These are phyloP conservation scores for Diplodia mutila DNA, from an alignment of 2,329 filamentous ascomycete species.

Conservation along the genomic window DNA sequence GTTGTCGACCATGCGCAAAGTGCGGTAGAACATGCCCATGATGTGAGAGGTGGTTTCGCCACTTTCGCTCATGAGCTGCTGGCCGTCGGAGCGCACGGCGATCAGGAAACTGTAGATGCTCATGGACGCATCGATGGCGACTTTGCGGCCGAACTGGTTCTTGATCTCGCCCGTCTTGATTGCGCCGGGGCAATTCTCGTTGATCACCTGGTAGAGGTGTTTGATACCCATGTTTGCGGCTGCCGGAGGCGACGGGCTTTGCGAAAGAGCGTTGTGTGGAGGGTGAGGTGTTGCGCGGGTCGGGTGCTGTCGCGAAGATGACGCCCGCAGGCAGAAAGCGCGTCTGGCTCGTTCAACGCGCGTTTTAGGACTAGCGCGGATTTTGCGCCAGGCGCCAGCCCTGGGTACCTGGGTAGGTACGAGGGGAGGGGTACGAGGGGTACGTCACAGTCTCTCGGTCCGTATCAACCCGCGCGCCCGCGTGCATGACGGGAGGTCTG, in stretches of 20 bases:
- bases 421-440: no score
- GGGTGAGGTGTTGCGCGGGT: slow-evolving; percentile 6
- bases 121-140: slow-evolving; percentile 93
- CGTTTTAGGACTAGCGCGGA: slow-evolving; percentile 22
- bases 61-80: slow-evolving; percentile 92
- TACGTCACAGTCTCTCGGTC: slow-evolving; percentile 11
- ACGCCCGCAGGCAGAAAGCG: slow-evolving; percentile 7
- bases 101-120: slow-evolving; percentile 99
- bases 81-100: slow-evolving; percentile 92
- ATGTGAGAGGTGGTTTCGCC: slow-evolving; percentile 97
- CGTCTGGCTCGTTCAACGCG: slow-evolving; percentile 17
- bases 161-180: slow-evolving; percentile 98
- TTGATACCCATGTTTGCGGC: slow-evolving; percentile 44
- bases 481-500: not conserved
- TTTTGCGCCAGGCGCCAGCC: not conserved
- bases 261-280: not conserved
- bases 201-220: slow-evolving; percentile 53
- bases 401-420: no score
- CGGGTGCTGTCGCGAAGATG: slow-evolving; percentile 17
- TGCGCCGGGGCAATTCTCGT: slow-evolving; percentile 88
- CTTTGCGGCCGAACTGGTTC: slow-evolving; percentile 97
- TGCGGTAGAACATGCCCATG: slow-evolving; percentile 99
- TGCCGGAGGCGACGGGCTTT: not conserved
- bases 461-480: not conserved
- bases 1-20: slow-evolving; percentile 95